Conservation (phyloP, 352 stramenopile genomes). For the Phytophthora palmivora region DNA sequence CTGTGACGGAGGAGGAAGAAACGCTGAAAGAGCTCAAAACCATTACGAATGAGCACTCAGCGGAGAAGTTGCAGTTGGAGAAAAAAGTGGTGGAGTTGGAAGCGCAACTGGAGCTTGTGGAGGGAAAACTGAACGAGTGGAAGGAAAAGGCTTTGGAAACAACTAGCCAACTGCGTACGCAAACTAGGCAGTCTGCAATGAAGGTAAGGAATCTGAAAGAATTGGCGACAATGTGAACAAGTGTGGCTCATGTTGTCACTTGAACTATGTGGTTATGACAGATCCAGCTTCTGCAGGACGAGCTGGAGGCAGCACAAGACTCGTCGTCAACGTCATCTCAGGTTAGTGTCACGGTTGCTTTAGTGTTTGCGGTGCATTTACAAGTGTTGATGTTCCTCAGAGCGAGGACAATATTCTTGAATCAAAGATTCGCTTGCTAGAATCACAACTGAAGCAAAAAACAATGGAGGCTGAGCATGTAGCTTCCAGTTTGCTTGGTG, state of each 20-base stretch:
- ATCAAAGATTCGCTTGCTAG: constrained; percentile 72
- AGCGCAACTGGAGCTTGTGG: constrained; percentile 70
- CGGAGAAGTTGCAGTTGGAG: constrained; percentile 64
- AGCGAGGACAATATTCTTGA: constrained; percentile 65
- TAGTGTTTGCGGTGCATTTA: constrained; percentile 28
- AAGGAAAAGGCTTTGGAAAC: constrained; percentile 74
- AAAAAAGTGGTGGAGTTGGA: constrained; percentile 81
- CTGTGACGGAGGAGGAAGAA: constrained; percentile 67
- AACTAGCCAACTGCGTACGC: constrained; percentile 50
- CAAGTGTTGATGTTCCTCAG: constrained; percentile 41
- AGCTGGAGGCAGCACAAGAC: constrained; percentile 54
- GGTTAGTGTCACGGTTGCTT: constrained; percentile 26
- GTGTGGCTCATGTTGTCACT: constrained; percentile 1
- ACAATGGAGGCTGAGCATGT: constrained; percentile 55
- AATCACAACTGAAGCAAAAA: constrained; percentile 72
- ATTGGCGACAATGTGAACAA: background rate
- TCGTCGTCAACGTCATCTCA: constrained; percentile 46
- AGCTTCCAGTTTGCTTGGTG: constrained; percentile 52
- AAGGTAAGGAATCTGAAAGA: constrained; percentile 41
- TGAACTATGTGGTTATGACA: constrained; percentile 20
- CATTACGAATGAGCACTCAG: constrained; percentile 55
- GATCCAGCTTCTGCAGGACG: constrained; percentile 70
- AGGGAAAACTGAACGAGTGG: constrained; percentile 72
- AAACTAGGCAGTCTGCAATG: constrained; percentile 54
- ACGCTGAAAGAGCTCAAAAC: constrained; percentile 68